These are phyloP conservation scores for Evansstolkia leycettana DNA, from an alignment of 495 filamentous ascomycete species.

Conservation along the genomic window DNA sequence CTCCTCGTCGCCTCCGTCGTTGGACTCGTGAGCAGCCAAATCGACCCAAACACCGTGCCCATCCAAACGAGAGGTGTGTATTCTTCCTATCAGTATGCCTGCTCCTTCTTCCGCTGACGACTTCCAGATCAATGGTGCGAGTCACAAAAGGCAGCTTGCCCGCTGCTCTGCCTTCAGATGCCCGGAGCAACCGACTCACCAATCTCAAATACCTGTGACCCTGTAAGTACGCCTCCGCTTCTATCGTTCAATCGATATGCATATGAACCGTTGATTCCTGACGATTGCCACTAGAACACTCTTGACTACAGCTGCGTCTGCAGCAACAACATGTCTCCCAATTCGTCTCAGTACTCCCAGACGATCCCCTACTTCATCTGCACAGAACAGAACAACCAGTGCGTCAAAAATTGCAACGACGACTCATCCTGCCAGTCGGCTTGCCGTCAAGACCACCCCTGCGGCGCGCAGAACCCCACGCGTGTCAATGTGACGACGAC, in stretches of 20 bases:
- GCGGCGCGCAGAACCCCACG: conserved; percentile 62
- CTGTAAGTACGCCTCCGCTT: conserved; percentile 39
- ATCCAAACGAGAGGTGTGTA: conserved; percentile 31
- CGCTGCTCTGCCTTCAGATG: conserved; percentile 66
- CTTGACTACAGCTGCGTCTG: conserved; percentile 67
- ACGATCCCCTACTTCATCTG: conserved; percentile 83
- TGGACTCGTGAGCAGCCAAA: conserved; percentile 29
- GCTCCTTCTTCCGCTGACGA: too few species aligned
- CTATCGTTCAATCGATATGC: not conserved
- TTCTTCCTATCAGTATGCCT: not conserved
- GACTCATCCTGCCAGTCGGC: conserved; percentile 46
- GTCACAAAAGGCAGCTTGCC: conserved; percentile 54
- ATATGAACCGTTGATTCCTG: conserved; percentile 2
- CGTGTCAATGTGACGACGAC: conserved; percentile 46
- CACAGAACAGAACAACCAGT: conserved; percentile 58
- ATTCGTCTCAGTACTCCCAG: conserved; percentile 69
- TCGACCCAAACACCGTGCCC: conserved; percentile 49
- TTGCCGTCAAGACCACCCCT: conserved; percentile 65
- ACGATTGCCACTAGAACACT: conserved; percentile 40
- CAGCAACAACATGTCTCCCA: conserved; percentile 57
- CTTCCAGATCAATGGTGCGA: conserved; percentile 55
- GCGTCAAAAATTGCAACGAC: conserved; percentile 45
- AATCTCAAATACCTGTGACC: conserved; percentile 52
- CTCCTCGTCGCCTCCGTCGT: conserved; percentile 18
- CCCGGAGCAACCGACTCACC: conserved; percentile 37